These are phyloP conservation scores for Trebouxia sp. DNA, from an alignment of 139 green algal species.

Conservation along the genomic window DNA sequence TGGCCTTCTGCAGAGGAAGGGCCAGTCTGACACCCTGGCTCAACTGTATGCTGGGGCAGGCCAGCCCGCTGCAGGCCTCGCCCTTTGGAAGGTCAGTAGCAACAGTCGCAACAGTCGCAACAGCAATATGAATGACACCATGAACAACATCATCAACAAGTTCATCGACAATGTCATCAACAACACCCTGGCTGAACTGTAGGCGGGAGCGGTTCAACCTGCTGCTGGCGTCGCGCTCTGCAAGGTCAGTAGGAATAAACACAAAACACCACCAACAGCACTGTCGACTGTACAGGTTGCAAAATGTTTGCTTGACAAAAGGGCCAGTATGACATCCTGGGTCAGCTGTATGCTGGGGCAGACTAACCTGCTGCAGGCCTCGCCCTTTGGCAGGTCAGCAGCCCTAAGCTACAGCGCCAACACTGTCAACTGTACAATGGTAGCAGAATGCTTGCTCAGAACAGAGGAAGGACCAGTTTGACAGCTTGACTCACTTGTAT, in stretches of 20 bases:
- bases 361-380: constrained; percentile 40
- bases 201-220: too few species aligned
- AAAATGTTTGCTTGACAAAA: constrained; percentile 35
- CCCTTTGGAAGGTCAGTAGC: constrained; percentile 40
- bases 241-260: too few species aligned
- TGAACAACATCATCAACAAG: too few species aligned
- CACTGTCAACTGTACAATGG: too few species aligned
- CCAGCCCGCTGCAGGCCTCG: constrained; percentile 37
- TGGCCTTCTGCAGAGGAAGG: constrained; percentile 7
- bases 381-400: constrained; percentile 40
- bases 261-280: too few species aligned
- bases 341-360: constrained; percentile 35
- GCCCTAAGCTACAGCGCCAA: too few species aligned
- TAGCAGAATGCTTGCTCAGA: constrained; percentile 30
- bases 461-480: constrained; percentile 38
- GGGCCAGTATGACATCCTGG: constrained; percentile 43
- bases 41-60: constrained; percentile 38
- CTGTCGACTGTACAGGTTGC: too few species aligned
- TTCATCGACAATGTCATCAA: too few species aligned
- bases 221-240: too few species aligned
- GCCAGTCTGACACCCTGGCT: constrained; percentile 45
- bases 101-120: not conserved
- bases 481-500: constrained; percentile 45
- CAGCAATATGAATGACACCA: too few species aligned
- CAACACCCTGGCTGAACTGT: too few species aligned